phyloP scores from a whole-genome alignment of 2,329 filamentous ascomycete species.

The Arthroderma sp. region DNA sequence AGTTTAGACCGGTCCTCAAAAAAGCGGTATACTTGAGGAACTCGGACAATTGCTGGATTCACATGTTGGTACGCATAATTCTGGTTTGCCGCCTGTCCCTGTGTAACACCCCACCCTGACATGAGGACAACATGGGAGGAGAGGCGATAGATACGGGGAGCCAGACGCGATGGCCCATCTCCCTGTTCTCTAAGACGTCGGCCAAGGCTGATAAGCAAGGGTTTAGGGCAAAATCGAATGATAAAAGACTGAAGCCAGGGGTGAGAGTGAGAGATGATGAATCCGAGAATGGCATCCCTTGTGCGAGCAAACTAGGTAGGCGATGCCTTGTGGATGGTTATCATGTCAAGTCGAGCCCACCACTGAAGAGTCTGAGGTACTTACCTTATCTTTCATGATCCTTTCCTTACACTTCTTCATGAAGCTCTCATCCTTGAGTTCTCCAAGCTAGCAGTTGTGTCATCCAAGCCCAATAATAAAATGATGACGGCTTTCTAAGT shows the following conservation, averaged over 20 bases:
- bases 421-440: constrained; percentile 3
- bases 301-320: constrained; percentile 4
- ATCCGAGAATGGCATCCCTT: constrained; percentile 3
- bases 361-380: neutral
- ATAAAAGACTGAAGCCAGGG: constrained; percentile 3
- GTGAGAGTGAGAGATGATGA: constrained; percentile 2
- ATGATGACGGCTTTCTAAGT: neutral
- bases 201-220: constrained; percentile 4
- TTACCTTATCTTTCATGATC: constrained; percentile 4
- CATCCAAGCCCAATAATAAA: neutral
- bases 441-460: neutral
- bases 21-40: constrained; percentile 11
- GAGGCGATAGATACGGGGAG: neutral
- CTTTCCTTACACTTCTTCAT: constrained; percentile 1
- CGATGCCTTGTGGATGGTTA: constrained; percentile 2
- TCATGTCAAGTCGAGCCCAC: neutral
- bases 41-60: constrained; percentile 8
- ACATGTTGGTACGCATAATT: constrained; percentile 9
- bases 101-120: neutral
- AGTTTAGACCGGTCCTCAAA: neutral
- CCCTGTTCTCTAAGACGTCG: constrained; percentile 3
- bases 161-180: neutral
- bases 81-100: neutral
- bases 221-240: constrained; percentile 3
- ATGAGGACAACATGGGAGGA: constrained; percentile 1